Conservation (phyloP, 148 eudicot genomes). For the Spergularia bocconei region DNA sequence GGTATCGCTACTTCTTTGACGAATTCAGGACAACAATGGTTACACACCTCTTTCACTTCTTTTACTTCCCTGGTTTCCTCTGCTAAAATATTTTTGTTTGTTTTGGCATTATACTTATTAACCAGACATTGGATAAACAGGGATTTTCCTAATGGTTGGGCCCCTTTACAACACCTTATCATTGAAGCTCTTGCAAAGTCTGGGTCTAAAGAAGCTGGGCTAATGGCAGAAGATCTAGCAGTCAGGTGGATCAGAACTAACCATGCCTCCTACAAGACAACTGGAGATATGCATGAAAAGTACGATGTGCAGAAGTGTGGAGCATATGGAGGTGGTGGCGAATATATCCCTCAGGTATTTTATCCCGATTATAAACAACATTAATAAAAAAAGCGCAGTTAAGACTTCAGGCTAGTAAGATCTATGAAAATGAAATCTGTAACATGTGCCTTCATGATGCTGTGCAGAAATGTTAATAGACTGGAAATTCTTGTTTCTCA, state of each 20-base stretch:
- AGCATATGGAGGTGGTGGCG: constrained; percentile 84
- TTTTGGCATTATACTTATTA: constrained; percentile 1
- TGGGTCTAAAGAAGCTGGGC: constrained; percentile 52
- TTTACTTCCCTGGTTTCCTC: neutral
- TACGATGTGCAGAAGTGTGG: constrained; percentile 78
- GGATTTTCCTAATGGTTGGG: constrained; percentile 99
- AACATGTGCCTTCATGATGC: neutral
- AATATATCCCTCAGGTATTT: constrained; percentile 81
- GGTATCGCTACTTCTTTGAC: constrained; percentile 88
- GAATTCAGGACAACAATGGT: constrained; percentile 89
- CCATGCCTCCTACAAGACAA: constrained; percentile 65
- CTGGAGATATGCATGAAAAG: constrained; percentile 85
- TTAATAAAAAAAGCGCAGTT: neutral
- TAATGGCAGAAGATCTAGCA: constrained; percentile 70
- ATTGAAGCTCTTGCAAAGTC: constrained; percentile 79
- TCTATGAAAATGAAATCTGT: neutral
- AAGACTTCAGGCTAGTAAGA: neutral
- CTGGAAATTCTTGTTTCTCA: neutral
- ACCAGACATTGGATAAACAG: constrained; percentile 31
- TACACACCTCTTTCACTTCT: constrained; percentile 19
- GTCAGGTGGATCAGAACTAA: constrained; percentile 76
- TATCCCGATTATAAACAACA: neutral
- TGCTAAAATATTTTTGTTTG: neutral
- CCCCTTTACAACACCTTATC: constrained; percentile 84
- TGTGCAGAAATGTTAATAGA: neutral